Evolutionary conservation across 495 filamentous ascomycete genomes (phyloP).

Genomic region (Penicillium antarcticum): DNA sequence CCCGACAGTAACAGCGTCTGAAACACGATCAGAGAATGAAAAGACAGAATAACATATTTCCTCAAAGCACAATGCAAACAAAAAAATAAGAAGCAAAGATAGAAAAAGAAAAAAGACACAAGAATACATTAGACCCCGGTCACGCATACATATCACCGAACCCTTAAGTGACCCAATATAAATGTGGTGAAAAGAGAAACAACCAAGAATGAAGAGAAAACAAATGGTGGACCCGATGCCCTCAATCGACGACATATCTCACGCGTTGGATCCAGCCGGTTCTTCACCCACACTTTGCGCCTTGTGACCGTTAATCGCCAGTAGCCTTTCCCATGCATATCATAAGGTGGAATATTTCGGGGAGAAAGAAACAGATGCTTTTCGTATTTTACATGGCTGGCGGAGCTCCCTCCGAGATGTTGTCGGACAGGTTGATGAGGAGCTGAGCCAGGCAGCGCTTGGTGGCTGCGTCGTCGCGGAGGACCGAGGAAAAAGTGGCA

Average conservation of each 20-base stretch:
- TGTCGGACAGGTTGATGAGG: constrained; percentile 94
- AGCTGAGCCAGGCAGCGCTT: constrained; percentile 97
- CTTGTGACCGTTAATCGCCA: constrained; percentile 47
- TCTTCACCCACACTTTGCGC: constrained; percentile 37
- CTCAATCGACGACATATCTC: constrained; percentile 16
- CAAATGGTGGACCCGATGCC: constrained; percentile 15
- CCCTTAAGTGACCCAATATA: constrained; percentile 21
- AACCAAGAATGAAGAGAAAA: constrained; percentile 26
- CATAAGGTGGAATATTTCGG: constrained; percentile 42
- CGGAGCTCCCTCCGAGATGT: constrained; percentile 64
- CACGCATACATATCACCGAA: constrained; percentile 30
- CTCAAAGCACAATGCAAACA: constrained; percentile 27
- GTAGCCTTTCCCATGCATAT: constrained; percentile 50
- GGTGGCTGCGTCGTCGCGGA: constrained; percentile 95
- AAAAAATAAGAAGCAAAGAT: constrained; percentile 6
- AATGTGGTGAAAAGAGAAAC: constrained; percentile 20
- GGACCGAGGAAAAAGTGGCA: constrained; percentile 92
- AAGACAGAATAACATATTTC: constrained; percentile 13
- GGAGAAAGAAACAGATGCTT: constrained; percentile 37
- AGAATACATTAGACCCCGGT: constrained; percentile 31
- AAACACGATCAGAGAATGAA: constrained; percentile 10
- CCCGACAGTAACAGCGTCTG: constrained; percentile 25
- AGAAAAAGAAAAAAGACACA: constrained; percentile 20
- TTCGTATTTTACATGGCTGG: constrained; percentile 47
- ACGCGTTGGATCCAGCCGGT: constrained; percentile 10